A percentile compares a stretch with the other conserved stretches of the same genome.
Evolutionary conservation across 768 basidiomycete species (phyloP).

Genomic region (Pisolithus microcarpus): DNA sequence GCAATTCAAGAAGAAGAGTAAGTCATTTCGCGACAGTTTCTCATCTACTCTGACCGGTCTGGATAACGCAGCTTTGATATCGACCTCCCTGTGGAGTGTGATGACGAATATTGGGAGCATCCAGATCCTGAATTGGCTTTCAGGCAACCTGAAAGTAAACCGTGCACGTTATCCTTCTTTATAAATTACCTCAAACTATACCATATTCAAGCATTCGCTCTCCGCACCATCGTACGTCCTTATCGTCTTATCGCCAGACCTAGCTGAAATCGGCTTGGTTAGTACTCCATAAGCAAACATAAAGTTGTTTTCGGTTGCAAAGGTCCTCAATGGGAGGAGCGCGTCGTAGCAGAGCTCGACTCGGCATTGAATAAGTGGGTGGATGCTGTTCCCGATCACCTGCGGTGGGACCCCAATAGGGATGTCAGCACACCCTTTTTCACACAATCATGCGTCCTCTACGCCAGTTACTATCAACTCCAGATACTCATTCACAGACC

Average conservation of each 20-base stretch:
- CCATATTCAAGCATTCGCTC: slow-evolving; percentile 55
- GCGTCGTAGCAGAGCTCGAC: slow-evolving; percentile 65
- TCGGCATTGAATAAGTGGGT: slow-evolving; percentile 75
- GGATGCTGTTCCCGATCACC: slow-evolving; percentile 50
- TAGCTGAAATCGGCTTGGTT: not conserved
- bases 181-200: slow-evolving; percentile 46
- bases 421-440: slow-evolving; percentile 32
- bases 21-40: slow-evolving; percentile 15
- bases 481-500: slow-evolving; percentile 74
- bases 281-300: slow-evolving; percentile 71
- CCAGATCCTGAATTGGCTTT: slow-evolving; percentile 43
- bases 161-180: slow-evolving; percentile 48
- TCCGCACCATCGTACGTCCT: slow-evolving; percentile 51
- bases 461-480: slow-evolving; percentile 46
- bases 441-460: slow-evolving; percentile 45
- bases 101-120: slow-evolving; percentile 62
- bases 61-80: slow-evolving; percentile 44
- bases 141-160: slow-evolving; percentile 56
- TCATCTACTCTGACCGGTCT: not conserved
- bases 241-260: not conserved
- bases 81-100: slow-evolving; percentile 56
- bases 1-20: slow-evolving; percentile 69
- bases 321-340: slow-evolving; percentile 53
- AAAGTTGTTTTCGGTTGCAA: slow-evolving; percentile 45
- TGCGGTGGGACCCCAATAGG: slow-evolving; percentile 39